Conservation (phyloP, 371 early-diverging fungal species). For the Mortierella sp. region DNA sequence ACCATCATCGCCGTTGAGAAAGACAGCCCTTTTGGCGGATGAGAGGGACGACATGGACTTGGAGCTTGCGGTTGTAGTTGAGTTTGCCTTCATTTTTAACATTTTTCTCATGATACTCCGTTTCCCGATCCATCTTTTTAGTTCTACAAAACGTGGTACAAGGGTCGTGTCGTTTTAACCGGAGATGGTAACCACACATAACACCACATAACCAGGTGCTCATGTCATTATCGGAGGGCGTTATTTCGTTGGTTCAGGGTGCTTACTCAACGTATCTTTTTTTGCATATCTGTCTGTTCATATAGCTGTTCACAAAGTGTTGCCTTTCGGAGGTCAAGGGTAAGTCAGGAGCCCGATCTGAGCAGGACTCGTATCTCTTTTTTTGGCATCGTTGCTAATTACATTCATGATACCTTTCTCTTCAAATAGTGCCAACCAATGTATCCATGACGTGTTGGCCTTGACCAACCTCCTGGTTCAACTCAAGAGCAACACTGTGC, state of each 20-base stretch:
- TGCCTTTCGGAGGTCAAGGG: constrained; percentile 44
- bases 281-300: background rate
- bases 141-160: constrained; percentile 37
- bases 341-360: background rate
- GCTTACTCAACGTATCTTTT: background rate
- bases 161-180: constrained; percentile 25
- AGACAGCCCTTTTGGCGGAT: background rate
- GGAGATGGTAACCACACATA: constrained; percentile 26
- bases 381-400: background rate
- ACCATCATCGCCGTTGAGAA: background rate
- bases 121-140: background rate
- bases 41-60: background rate
- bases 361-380: too few species aligned
- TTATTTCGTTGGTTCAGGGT: background rate
- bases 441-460: constrained; percentile 22
- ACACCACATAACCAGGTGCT: background rate
- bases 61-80: background rate
- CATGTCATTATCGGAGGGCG: background rate
- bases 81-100: background rate
- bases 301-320: constrained; percentile 32
- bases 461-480: constrained; percentile 26
- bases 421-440: constrained; percentile 24
- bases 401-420: background rate
- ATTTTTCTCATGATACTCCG: background rate
- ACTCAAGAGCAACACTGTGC: constrained; percentile 27